Evolutionary conservation across 2,329 filamentous ascomycete genomes (phyloP).

Genomic region (Aureobasidium lini): DNA sequence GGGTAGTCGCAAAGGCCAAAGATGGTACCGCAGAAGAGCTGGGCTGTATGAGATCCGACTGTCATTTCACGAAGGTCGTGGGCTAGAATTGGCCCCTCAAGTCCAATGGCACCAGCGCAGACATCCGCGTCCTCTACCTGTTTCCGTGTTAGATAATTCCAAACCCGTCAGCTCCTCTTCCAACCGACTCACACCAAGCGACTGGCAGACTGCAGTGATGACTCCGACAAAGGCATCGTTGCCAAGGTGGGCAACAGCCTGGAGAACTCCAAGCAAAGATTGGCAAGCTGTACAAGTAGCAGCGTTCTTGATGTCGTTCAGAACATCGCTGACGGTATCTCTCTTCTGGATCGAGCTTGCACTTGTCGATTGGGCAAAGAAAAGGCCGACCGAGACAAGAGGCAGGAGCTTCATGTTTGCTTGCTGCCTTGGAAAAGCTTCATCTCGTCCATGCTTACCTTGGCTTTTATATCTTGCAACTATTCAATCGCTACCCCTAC

Average conservation of each 20-base stretch:
- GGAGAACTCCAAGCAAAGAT: constrained; percentile 34
- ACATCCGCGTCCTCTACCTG: constrained; percentile 47
- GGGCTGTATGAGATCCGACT: constrained; percentile 43
- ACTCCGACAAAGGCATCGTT: constrained; percentile 35
- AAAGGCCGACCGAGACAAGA: not conserved
- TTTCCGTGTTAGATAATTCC: not conserved
- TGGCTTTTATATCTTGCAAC: not conserved
- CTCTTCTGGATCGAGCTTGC: not conserved
- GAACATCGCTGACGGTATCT: constrained; percentile 6
- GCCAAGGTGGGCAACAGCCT: constrained; percentile 38
- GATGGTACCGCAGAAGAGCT: constrained; percentile 46
- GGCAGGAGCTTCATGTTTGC: not conserved
- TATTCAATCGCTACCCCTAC: not conserved
- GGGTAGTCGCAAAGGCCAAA: constrained; percentile 49
- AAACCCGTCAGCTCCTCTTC: not conserved
- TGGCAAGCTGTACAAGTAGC: constrained; percentile 27
- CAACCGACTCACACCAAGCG: constrained; percentile 26
- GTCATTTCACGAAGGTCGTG: constrained; percentile 41
- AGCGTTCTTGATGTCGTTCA: constrained; percentile 8
- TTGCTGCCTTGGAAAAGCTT: not conserved
- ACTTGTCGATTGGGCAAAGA: not conserved
- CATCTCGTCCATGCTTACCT: not conserved
- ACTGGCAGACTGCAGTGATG: constrained; percentile 31
- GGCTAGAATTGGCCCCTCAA: constrained; percentile 49
- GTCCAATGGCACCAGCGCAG: constrained; percentile 45